Evolutionary conservation across 106 monocot genomes (phyloP).

Genomic region (Alisma plantagoaquatica): DNA sequence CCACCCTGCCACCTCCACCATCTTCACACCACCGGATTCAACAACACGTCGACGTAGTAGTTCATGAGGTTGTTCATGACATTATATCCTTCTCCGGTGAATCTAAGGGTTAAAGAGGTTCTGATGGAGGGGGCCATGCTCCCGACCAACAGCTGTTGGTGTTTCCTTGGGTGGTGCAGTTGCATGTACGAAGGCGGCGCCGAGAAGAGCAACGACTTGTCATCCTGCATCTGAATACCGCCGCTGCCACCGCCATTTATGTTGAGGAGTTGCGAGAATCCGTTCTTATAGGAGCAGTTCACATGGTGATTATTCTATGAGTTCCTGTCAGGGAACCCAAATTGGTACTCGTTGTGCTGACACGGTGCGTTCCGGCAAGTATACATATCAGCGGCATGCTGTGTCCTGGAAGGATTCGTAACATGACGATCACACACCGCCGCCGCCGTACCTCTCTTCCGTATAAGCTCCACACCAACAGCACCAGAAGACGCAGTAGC

Average conservation of each 20-base stretch:
- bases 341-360: not conserved
- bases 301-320: constrained; percentile 22
- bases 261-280: not conserved
- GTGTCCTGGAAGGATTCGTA: too few species aligned
- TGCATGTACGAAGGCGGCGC: not conserved
- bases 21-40: too few species aligned
- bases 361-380: constrained; percentile 3
- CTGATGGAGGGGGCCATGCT: not conserved
- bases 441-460: constrained; percentile 2
- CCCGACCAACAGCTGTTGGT: too few species aligned
- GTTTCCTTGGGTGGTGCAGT: not conserved
- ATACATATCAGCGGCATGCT: not conserved
- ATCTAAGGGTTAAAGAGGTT: constrained; percentile 1
- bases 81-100: constrained; percentile 33
- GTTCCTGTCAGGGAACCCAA: constrained; percentile 3
- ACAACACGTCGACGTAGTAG: constrained; percentile 34
- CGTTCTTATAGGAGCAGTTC: constrained; percentile 16
- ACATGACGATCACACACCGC: not conserved
- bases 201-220: constrained; percentile 21
- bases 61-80: constrained; percentile 31
- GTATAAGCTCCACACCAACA: not conserved
- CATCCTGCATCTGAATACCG: constrained; percentile 17
- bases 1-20: too few species aligned
- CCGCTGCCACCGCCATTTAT: not conserved
- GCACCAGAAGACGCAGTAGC: too few species aligned